These are phyloP conservation scores for Syncephalastrum monosporum DNA, from an alignment of 371 early-diverging fungal species.

Conservation along the genomic window DNA sequence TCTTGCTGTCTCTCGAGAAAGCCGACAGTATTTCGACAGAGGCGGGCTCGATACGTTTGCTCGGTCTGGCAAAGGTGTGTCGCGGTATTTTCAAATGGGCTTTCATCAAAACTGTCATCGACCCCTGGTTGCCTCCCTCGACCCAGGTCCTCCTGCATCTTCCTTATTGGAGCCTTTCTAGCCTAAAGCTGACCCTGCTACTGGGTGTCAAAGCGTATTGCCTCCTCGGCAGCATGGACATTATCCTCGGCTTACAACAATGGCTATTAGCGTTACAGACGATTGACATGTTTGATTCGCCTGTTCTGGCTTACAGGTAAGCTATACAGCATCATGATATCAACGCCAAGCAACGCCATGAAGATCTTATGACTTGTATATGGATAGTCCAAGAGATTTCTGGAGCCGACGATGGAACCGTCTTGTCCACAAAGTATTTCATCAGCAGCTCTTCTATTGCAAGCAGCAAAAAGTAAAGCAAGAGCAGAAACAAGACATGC, in stretches of 20 bases:
- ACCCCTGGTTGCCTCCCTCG: conserved; percentile 12
- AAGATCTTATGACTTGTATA: background rate
- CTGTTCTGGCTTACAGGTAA: conserved; percentile 29
- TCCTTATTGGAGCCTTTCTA: conserved; percentile 20
- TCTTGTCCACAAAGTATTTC: conserved; percentile 33
- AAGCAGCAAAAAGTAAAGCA: background rate
- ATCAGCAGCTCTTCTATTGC: conserved; percentile 19
- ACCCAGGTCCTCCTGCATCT: conserved; percentile 6
- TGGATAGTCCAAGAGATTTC: conserved; percentile 34
- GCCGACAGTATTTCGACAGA: background rate
- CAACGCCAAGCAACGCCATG: background rate
- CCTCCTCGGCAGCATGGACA: conserved; percentile 22
- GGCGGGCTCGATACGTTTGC: conserved; percentile 9
- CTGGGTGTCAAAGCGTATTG: conserved; percentile 31
- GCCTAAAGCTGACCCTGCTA: conserved; percentile 18
- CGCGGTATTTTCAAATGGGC: conserved; percentile 25
- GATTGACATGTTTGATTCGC: conserved; percentile 29
- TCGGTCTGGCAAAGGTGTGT: conserved; percentile 20
- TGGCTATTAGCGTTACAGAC: conserved; percentile 17
- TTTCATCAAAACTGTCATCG: conserved; percentile 17
- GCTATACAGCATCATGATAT: background rate
- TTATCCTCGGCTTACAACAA: conserved; percentile 26
- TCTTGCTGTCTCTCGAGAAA: background rate
- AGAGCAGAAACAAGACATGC: background rate
- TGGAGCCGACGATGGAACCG: conserved; percentile 46